Evolutionary conservation across 2,329 filamentous ascomycete genomes (phyloP).

Genomic region (Pseudofabraea citricarpa): DNA sequence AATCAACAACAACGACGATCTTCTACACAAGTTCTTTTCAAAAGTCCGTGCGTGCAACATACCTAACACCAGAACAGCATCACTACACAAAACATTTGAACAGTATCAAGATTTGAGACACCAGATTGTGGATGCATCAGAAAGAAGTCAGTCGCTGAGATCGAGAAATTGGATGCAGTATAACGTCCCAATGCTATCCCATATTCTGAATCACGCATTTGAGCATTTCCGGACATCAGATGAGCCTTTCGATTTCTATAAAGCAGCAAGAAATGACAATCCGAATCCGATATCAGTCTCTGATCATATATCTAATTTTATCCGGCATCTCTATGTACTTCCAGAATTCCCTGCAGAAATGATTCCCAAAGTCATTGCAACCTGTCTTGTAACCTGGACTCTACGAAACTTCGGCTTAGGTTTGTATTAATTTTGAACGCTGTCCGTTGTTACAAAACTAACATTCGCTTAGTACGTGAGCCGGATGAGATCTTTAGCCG

Average conservation of each 20-base stretch:
- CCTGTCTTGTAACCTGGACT: conserved; percentile 3
- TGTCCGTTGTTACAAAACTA: not conserved
- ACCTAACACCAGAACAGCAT: conserved; percentile 8
- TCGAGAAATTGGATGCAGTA: conserved; percentile 10
- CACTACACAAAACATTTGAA: conserved; percentile 6
- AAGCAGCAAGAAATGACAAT: conserved; percentile 13
- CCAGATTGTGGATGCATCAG: conserved; percentile 9
- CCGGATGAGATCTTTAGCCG: conserved; percentile 5
- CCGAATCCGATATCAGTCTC: conserved; percentile 10
- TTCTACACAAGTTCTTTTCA: conserved; percentile 13
- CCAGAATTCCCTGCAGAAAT: conserved; percentile 1
- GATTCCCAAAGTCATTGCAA: conserved; percentile 3
- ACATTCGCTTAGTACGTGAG: conserved; percentile 1
- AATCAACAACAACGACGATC: conserved; percentile 11
- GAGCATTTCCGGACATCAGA: conserved; percentile 15
- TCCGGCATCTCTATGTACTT: conserved; percentile 7
- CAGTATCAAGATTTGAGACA: conserved; percentile 10
- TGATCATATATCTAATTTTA: conserved; percentile 16
- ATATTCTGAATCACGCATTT: conserved; percentile 15
- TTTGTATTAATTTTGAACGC: not conserved
- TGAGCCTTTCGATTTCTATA: conserved; percentile 15
- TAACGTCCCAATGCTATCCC: conserved; percentile 13
- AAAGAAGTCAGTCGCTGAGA: conserved; percentile 7
- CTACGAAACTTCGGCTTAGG: conserved; percentile 6
- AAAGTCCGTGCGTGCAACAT: conserved; percentile 15